Evolutionary conservation across 129 eudicot genomes (phyloP).

Genomic region (Mikania micrantha): DNA sequence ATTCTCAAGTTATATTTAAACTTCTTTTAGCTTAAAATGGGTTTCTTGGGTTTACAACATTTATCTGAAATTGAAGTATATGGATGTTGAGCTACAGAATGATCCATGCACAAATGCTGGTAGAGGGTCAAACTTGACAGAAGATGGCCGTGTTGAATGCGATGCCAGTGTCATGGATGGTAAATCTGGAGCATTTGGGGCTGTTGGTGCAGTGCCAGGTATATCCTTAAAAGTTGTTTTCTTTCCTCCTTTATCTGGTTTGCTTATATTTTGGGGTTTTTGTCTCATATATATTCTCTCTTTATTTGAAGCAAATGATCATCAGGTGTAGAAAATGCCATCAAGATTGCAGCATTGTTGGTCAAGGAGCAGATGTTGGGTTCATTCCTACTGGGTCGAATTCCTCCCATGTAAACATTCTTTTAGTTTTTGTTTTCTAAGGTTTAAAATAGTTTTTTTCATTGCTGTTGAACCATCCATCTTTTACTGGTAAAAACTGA

Average conservation of each 20-base stretch:
- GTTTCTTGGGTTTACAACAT: constrained; percentile 1
- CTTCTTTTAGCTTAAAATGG: background rate
- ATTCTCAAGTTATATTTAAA: background rate
- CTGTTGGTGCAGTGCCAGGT: constrained; percentile 99
- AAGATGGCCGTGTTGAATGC: constrained; percentile 91
- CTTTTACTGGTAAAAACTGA: background rate
- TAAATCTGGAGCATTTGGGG: constrained; percentile 74
- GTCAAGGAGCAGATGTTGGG: constrained; percentile 74
- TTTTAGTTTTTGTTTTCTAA: background rate
- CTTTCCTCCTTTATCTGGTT: background rate
- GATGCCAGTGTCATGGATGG: constrained; percentile 98
- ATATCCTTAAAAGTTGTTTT: constrained; percentile 5
- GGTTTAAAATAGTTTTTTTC: background rate
- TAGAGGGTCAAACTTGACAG: constrained; percentile 90
- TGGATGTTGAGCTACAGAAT: constrained; percentile 42
- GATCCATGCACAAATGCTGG: constrained; percentile 97
- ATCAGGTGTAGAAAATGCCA: constrained; percentile 90
- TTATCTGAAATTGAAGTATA: background rate
- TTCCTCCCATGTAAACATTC: constrained; percentile 72
- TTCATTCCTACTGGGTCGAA: constrained; percentile 77
- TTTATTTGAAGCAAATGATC: constrained; percentile 54
- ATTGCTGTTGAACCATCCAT: background rate
- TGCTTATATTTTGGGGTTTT: background rate
- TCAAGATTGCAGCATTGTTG: constrained; percentile 69
- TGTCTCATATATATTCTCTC: constrained; percentile 26